These are phyloP conservation scores for Colletotrichum sp. DNA, from an alignment of 2,329 filamentous ascomycete genomes.

Conservation along the genomic window DNA sequence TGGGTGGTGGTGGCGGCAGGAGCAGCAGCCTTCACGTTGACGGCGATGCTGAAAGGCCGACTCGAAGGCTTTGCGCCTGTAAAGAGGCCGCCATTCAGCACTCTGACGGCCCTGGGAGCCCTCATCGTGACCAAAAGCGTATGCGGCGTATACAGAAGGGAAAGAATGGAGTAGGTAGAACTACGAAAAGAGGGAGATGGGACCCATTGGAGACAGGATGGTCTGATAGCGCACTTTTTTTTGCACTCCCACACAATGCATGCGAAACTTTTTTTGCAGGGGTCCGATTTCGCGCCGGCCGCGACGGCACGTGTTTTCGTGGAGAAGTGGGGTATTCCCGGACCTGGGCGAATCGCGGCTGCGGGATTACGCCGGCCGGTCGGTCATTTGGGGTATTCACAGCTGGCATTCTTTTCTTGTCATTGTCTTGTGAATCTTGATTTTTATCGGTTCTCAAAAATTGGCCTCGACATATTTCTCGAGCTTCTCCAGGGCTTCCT, in stretches of 20 bases:
- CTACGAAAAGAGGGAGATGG: conserved; percentile 11
- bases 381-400: background rate
- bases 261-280: conserved; percentile 28
- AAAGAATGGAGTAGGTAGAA: background rate
- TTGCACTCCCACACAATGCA: conserved; percentile 8
- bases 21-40: conserved; percentile 23
- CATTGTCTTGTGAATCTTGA: background rate
- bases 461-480: conserved; percentile 40
- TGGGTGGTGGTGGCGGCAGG: background rate
- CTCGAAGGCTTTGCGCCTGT: conserved; percentile 31
- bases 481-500: conserved; percentile 64
- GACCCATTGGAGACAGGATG: conserved; percentile 17
- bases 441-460: background rate
- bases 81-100: conserved; percentile 45
- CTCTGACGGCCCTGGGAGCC: conserved; percentile 42
- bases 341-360: background rate
- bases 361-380: background rate
- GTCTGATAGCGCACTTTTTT: conserved; percentile 22
- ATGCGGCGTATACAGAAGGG: background rate
- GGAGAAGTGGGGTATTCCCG: background rate
- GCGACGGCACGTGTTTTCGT: conserved; percentile 23
- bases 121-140: conserved; percentile 37
- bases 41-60: conserved; percentile 31
- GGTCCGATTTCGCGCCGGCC: conserved; percentile 15
- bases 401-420: background rate